phyloP scores from a whole-genome alignment of 257 asterid species.

The Solanum pennellii region DNA sequence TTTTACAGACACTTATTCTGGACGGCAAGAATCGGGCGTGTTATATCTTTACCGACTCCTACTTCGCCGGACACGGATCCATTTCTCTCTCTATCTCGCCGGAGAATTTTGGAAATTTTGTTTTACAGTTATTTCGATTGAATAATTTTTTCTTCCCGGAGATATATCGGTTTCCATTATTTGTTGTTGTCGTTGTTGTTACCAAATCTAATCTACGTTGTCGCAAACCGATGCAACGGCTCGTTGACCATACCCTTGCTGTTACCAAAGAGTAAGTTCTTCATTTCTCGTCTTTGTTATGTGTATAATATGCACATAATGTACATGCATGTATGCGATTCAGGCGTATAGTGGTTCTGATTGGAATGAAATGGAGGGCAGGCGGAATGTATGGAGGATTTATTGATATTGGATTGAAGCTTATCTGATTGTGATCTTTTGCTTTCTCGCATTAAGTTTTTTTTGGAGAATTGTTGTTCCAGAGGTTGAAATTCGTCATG shows the following conservation, averaged over 20 bases:
- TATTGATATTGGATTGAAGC: background rate
- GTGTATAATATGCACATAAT: background rate
- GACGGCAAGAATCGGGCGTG: conserved; percentile 15
- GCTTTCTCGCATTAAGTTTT: background rate
- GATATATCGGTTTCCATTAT: background rate
- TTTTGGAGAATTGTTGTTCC: background rate
- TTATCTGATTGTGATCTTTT: background rate
- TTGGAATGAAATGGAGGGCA: background rate
- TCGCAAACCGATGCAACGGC: conserved; percentile 67
- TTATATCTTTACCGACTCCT: background rate
- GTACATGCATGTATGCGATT: background rate
- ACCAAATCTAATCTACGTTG: conserved; percentile 7
- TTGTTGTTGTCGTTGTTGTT: background rate
- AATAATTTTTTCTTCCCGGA: background rate
- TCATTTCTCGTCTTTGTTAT: background rate
- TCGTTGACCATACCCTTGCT: conserved; percentile 88
- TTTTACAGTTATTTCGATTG: background rate
- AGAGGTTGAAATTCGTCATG: background rate
- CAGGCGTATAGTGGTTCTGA: background rate
- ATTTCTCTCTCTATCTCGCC: background rate
- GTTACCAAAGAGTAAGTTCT: conserved; percentile 70
- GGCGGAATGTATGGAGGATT: background rate
- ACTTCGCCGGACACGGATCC: background rate
- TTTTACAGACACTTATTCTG: background rate
- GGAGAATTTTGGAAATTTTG: background rate